Evolutionary conservation across 78 protist species (phyloP).

Genomic region (Parvularia atlantis): DNA sequence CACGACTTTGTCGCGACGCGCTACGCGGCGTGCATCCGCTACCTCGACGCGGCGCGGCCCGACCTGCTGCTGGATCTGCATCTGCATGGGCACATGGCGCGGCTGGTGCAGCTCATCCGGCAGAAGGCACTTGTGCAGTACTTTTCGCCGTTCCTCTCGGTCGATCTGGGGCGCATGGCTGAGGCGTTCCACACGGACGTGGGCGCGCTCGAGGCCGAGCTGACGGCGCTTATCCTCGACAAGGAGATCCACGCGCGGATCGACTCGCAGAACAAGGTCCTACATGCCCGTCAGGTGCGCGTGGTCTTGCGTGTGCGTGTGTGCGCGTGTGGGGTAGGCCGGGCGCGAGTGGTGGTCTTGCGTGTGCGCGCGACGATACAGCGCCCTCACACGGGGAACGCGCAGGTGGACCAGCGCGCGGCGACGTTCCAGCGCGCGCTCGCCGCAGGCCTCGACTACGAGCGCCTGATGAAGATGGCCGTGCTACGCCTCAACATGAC

Average conservation of each 20-base stretch:
- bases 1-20: too few relatives aligned
- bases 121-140: conserved; percentile 61
- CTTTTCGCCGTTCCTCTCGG: conserved; percentile 58
- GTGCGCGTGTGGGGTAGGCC: neutral
- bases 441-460: conserved; percentile 48
- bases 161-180: conserved; percentile 65
- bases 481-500: conserved; percentile 57
- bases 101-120: conserved; percentile 43
- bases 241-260: conserved; percentile 67
- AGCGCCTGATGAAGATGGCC: too few relatives aligned
- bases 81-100: conserved; percentile 52
- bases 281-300: neutral
- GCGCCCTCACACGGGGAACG: conserved; percentile 35
- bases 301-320: neutral
- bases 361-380: neutral
- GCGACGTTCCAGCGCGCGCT: conserved; percentile 48
- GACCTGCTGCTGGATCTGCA: conserved; percentile 48
- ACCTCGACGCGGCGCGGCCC: conserved; percentile 31
- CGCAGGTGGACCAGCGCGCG: conserved; percentile 54
- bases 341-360: neutral
- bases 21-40: too few relatives aligned
- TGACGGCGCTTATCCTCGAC: conserved; percentile 57
- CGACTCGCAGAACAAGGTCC: conserved; percentile 69
- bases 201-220: conserved; percentile 42
- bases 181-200: conserved; percentile 44